Base-by-base conservation (phyloP, 1,139 yeast species). In the Debaryomyces robertsiae region DNA sequence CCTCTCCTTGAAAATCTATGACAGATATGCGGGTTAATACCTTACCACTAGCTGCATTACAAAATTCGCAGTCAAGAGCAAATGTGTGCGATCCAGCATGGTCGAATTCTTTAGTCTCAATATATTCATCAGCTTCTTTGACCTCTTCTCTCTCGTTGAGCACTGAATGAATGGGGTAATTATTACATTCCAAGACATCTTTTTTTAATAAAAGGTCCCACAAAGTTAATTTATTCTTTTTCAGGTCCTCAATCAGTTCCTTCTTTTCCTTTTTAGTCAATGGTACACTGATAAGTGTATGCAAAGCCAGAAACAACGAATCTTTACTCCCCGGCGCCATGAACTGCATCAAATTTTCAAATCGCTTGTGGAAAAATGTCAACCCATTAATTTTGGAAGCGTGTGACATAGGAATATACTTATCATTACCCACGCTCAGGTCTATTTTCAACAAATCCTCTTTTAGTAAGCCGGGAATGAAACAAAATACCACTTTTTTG, bases 31-130 rank as follows among this genome's bases (percentile, higher is more conserved):
- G 70, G 0, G 98, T 82, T 31, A 91, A 67, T 3, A 81, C 96
- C 35, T 75, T 72, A 0, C 88, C 89, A 2, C 56, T 48, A 0
- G 66, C 77, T 0, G 93, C 66, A 42, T 73, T 66, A 58, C 96
- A 89, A 87, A 93, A 93, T 62, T 93, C 98, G 66, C 98, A 93
- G 63, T 93, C 98, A 16, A 93, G 54, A 0, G 95, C 94, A 65
- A 78, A 88, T 0, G 85, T 80, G 40, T 71, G 81, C 3, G 84
- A 75, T 0, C 80, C 82, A 3, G 67, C 77, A 47, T 79, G 81
- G 1, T 71, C 77, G 48, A 76, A 73, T 0, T 55, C 48, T 13
- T 38, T 48, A 0, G 96, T 88, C 44, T 81, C 81, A 0, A 74
- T 76, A 85, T 87, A 85, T 1, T 67, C 75, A 4, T 56, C 58